phyloP scores from a whole-genome alignment of 306 rosid genomes.

The Ceratonia siliqua region DNA sequence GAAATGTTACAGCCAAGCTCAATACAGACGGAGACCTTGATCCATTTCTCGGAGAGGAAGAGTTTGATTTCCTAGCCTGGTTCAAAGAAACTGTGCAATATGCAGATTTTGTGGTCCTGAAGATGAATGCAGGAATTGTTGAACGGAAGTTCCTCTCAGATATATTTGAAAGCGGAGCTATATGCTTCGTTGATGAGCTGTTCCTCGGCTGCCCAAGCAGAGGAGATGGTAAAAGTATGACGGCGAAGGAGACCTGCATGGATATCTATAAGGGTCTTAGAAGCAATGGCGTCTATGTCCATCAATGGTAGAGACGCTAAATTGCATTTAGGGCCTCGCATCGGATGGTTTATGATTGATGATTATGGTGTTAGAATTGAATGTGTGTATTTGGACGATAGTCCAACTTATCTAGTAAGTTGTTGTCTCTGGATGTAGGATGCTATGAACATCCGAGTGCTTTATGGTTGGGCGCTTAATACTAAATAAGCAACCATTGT shows the following conservation, averaged over 20 bases:
- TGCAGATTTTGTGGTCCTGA: conserved; percentile 80
- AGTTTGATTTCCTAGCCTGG: conserved; percentile 79
- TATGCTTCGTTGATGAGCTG: conserved; percentile 78
- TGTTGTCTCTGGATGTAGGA: conserved; percentile 21
- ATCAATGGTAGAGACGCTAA: conserved; percentile 78
- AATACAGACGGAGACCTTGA: conserved; percentile 40
- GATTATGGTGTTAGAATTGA: conserved; percentile 10
- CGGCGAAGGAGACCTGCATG: conserved; percentile 54
- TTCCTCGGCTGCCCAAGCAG: conserved; percentile 68
- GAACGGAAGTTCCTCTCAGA: conserved; percentile 69
- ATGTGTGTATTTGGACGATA: background rate
- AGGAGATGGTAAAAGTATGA: conserved; percentile 38
- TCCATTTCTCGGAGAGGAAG: conserved; percentile 54
- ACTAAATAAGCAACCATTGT: conserved; percentile 57
- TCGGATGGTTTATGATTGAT: conserved; percentile 9
- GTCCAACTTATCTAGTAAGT: background rate
- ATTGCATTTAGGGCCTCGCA: conserved; percentile 13
- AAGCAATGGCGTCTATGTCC: conserved; percentile 77
- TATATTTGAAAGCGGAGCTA: conserved; percentile 66
- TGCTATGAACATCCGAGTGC: conserved; percentile 41
- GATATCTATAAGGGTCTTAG: conserved; percentile 68
- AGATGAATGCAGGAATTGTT: conserved; percentile 72
- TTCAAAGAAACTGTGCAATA: conserved; percentile 71
- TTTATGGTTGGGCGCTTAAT: conserved; percentile 47
- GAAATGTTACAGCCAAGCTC: conserved; percentile 21